Conservation (phyloP, 2,329 filamentous ascomycete genomes). For the Setomelanomma holmii region DNA sequence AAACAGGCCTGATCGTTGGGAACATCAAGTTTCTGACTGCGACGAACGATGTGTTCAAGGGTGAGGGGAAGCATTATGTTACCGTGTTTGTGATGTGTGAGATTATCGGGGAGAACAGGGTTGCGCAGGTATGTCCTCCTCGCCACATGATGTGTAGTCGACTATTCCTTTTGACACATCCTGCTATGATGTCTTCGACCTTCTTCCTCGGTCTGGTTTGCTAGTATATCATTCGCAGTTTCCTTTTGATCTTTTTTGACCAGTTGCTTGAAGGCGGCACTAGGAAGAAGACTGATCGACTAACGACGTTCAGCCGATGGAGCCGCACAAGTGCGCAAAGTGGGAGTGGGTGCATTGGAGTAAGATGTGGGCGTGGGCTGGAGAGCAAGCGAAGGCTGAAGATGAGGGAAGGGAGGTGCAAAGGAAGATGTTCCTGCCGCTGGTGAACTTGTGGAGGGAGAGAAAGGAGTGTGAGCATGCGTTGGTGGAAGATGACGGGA, state of each 20-base stretch:
- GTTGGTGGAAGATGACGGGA: conserved; percentile 18
- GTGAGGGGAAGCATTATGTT: conserved; percentile 73
- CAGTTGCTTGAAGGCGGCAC: too few relatives aligned
- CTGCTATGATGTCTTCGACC: too few relatives aligned
- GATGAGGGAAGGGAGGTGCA: conserved; percentile 31
- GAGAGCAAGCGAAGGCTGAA: conserved; percentile 40
- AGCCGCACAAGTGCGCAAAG: conserved; percentile 62
- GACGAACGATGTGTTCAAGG: conserved; percentile 71
- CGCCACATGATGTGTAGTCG: too few relatives aligned
- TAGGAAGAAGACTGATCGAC: too few relatives aligned
- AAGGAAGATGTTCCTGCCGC: conserved; percentile 55
- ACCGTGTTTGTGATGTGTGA: conserved; percentile 71
- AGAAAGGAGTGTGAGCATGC: conserved; percentile 37
- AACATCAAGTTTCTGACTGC: conserved; percentile 63
- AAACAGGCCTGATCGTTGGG: conserved; percentile 66
- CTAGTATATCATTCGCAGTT: too few relatives aligned
- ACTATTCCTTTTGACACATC: too few relatives aligned
- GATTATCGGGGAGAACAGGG: conserved; percentile 55
- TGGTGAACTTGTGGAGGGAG: conserved; percentile 54
- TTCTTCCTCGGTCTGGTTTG: too few relatives aligned
- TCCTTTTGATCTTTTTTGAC: too few relatives aligned
- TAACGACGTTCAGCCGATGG: conserved; percentile 38
- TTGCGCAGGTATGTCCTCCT: conserved; percentile 60
- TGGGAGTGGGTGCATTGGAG: conserved; percentile 64
- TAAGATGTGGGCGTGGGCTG: conserved; percentile 51